Percentiles rank a stretch among this genome's conserved stretches.
phyloP scores from a whole-genome alignment of 345 rosid species.

The Linum tenue region DNA sequence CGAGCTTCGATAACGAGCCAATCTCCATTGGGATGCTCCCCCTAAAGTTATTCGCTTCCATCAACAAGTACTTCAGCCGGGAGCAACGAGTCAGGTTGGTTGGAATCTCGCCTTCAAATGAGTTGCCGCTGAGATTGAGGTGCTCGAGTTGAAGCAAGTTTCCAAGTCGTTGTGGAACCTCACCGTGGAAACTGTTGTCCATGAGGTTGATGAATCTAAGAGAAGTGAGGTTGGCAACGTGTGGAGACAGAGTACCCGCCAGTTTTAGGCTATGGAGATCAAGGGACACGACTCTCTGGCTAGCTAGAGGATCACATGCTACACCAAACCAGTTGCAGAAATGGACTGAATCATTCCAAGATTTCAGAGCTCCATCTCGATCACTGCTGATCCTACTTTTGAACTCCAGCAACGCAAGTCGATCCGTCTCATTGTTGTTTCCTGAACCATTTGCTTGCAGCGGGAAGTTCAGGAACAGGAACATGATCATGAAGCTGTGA shows the following conservation, averaged over 20 bases:
- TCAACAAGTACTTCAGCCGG: slow-evolving; percentile 10
- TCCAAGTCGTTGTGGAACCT: slow-evolving; percentile 16
- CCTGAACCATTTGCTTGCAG: background rate
- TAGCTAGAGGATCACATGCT: slow-evolving; percentile 13
- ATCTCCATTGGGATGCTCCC: slow-evolving; percentile 21
- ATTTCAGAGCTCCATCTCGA: too few relatives aligned
- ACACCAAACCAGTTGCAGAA: slow-evolving; percentile 25
- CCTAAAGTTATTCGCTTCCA: slow-evolving; percentile 17
- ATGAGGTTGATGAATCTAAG: background rate
- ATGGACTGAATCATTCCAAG: too few relatives aligned
- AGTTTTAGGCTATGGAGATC: slow-evolving; percentile 7
- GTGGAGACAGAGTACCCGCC: slow-evolving; percentile 20
- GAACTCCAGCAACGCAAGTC: too few relatives aligned
- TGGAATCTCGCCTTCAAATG: slow-evolving; percentile 24
- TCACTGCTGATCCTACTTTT: too few relatives aligned
- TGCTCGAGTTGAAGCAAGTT: slow-evolving; percentile 5
- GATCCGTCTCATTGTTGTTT: too few relatives aligned
- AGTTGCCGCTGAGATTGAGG: slow-evolving; percentile 12
- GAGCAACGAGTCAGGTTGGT: slow-evolving; percentile 16
- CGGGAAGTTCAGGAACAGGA: background rate
- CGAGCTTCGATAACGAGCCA: slow-evolving; percentile 18
- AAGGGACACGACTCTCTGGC: slow-evolving; percentile 14
- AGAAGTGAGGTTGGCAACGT: background rate
- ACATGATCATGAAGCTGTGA: background rate
- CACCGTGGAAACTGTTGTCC: background rate